These are phyloP conservation scores for Heimioporus sp. DNA, from an alignment of 768 basidiomycete species.

Conservation along the genomic window DNA sequence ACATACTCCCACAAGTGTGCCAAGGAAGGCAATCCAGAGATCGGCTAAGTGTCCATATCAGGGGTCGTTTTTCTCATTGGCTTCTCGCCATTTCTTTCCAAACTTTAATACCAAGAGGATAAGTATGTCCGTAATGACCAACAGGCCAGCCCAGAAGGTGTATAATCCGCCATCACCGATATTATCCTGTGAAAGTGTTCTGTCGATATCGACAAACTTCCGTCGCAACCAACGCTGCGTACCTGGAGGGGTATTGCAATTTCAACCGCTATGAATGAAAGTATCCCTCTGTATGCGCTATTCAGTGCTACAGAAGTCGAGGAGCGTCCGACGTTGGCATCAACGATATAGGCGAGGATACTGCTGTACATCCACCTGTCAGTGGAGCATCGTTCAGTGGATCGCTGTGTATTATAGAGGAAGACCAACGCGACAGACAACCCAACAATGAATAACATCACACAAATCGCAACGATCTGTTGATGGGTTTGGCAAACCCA, in stretches of 20 bases:
- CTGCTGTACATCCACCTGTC: conserved; percentile 57
- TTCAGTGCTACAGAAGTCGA: conserved; percentile 77
- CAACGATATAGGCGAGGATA: conserved; percentile 82
- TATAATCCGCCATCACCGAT: conserved; percentile 32
- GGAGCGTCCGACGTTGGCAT: conserved; percentile 80
- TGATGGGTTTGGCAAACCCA: conserved; percentile 70
- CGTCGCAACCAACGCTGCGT: neutral
- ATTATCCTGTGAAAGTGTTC: conserved; percentile 9
- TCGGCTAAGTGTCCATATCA: too few species aligned
- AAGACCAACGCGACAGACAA: conserved; percentile 46
- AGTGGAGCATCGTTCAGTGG: neutral
- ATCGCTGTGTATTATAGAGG: neutral
- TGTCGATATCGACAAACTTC: neutral
- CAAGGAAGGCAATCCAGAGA: neutral
- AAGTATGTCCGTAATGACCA: conserved; percentile 50
- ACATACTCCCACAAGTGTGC: neutral
- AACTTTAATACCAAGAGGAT: conserved; percentile 58
- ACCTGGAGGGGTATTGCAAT: conserved; percentile 73
- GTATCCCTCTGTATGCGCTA: conserved; percentile 66
- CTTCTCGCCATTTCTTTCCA: conserved; percentile 56
- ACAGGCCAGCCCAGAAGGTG: conserved; percentile 47
- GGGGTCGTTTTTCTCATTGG: conserved; percentile 33
- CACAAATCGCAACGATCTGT: conserved; percentile 66
- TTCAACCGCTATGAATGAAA: conserved; percentile 70
- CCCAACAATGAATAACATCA: conserved; percentile 69